Evolutionary conservation across 768 basidiomycete genomes (phyloP).

Genomic region (Suillus variegatus): DNA sequence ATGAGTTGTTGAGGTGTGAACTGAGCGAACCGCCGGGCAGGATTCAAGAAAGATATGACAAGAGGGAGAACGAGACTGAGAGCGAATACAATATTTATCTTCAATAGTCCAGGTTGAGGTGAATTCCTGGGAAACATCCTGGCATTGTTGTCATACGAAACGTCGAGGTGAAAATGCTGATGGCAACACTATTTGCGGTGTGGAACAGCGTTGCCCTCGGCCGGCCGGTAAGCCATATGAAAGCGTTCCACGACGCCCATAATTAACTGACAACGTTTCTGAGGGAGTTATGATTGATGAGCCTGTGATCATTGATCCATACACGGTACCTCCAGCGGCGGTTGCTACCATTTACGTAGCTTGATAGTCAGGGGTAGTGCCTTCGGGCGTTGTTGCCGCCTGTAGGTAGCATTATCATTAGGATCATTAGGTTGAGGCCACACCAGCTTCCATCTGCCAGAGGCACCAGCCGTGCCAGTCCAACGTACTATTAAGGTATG

Average conservation of each 20-base stretch:
- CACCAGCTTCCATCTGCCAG: too few species aligned
- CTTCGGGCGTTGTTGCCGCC: too few species aligned
- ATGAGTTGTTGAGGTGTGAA: slow-evolving; percentile 42
- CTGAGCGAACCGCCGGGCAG: slow-evolving; percentile 20
- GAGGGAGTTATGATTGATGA: background rate
- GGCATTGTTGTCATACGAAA: background rate
- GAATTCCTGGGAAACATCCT: background rate
- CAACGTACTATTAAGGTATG: too few species aligned
- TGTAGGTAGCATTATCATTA: too few species aligned
- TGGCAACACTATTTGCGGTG: background rate
- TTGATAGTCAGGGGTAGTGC: too few species aligned
- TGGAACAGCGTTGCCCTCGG: background rate
- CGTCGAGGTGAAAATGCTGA: background rate
- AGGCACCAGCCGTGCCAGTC: too few species aligned
- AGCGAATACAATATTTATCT: slow-evolving; percentile 13
- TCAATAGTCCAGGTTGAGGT: background rate
- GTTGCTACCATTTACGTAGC: too few species aligned
- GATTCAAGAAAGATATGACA: slow-evolving; percentile 9
- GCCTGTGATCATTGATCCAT: background rate
- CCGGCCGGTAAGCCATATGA: background rate
- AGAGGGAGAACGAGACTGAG: slow-evolving; percentile 17
- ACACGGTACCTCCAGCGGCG: background rate
- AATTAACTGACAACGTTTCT: background rate
- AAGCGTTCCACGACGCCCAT: background rate
- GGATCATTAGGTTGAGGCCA: too few species aligned